Base-by-base conservation (phyloP, 2,329 filamentous ascomycete species). In the Purpureocillium lavendulum region DNA sequence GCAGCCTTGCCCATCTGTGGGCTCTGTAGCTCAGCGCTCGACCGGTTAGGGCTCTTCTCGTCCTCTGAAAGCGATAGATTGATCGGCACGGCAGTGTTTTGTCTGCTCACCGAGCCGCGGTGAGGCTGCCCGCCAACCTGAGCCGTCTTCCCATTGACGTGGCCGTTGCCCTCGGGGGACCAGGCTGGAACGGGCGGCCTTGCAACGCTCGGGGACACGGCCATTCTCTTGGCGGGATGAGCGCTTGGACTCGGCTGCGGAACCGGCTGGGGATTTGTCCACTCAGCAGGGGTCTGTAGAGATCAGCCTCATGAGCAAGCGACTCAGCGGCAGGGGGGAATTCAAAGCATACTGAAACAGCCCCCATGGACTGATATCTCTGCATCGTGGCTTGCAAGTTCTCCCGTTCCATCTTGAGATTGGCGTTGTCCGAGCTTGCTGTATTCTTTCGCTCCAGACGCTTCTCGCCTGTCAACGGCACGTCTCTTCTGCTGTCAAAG, bases 401-500 rank as follows among this genome's bases (percentile, higher is more conserved):
- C 26, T 64, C 61, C 13, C 53, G 51, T 42, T 64, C 61, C 21
- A 51, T 36, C 45, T 63, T 64, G 29, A 61, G 40, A 2, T 50
- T 42, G 13, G 56, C 45, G 26, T 50, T 55, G 18, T 62, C 61
- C 3, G 62, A 58, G 28, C 51, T 51, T 11, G 54, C 50, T 6
- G 54, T 65, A 47, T 66, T 69, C 49, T 66, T 65, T 43, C 66
- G 64, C 44, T 74, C 71, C 13, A 58, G 33, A 43, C 65, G 65
- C 54, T 67, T 71, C 15, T 73, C 71, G 6, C 63, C 63, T 1
- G 80, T 83, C 36, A 94, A 66, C 1, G 86, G 84, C 38, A 90
- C 77, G 54, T 94, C 87, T 57, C 92, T 94, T 43, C 86, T 77
- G 39, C 85, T 88, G 54, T 95, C 88, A 58, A 97, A 97, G 55